Percentiles rank a stretch among this genome's conserved stretches.
phyloP scores from a whole-genome alignment of 1,284 basidiomycete genomes.

The Neolentinus lepideus region DNA sequence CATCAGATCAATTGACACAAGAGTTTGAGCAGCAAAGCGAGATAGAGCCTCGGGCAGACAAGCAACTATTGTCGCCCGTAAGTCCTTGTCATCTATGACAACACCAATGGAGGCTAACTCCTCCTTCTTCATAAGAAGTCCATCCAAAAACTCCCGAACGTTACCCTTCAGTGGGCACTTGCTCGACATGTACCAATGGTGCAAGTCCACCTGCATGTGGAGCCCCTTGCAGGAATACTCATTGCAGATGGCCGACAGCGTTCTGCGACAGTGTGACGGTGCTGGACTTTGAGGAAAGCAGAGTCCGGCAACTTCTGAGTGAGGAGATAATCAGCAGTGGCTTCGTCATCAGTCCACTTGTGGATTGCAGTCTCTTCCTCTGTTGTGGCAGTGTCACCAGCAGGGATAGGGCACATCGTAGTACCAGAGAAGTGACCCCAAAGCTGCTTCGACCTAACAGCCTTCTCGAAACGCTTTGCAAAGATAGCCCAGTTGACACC shows the following conservation, averaged over 20 bases:
- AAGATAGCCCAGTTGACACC: no score
- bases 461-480: not conserved
- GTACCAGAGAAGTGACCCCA: not conserved
- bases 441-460: not conserved
- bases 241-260: slow-evolving; percentile 17
- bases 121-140: slow-evolving; percentile 17
- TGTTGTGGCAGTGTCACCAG: not conserved
- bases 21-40: slow-evolving; percentile 19
- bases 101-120: slow-evolving; percentile 22
- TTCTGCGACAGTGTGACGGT: slow-evolving; percentile 13
- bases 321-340: not conserved
- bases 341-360: not conserved
- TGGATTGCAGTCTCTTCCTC: not conserved
- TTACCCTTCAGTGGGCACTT: slow-evolving; percentile 20
- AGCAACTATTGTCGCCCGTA: slow-evolving; percentile 21
- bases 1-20: slow-evolving; percentile 14
- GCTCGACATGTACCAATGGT: slow-evolving; percentile 20
- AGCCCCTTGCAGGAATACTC: slow-evolving; percentile 20
- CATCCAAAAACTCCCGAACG: slow-evolving; percentile 22
- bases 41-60: slow-evolving; percentile 23
- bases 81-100: slow-evolving; percentile 16
- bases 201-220: slow-evolving; percentile 23
- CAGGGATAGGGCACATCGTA: not conserved
- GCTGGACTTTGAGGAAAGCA: slow-evolving; percentile 15
- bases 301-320: slow-evolving; percentile 23